Base-by-base conservation (phyloP, 495 filamentous ascomycete genomes). In the Pseudomonodictys pantanalensis region DNA sequence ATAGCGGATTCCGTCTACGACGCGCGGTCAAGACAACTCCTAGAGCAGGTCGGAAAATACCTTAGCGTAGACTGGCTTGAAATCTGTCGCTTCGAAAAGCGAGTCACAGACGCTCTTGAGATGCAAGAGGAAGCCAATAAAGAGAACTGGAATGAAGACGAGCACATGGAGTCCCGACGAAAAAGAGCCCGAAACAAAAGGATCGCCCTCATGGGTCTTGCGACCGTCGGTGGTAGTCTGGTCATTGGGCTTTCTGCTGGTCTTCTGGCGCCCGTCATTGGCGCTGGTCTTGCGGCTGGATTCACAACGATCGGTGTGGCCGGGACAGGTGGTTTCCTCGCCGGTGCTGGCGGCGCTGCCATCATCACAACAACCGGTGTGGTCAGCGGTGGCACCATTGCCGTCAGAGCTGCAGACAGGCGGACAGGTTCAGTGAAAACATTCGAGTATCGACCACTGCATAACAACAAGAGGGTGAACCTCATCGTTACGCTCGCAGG, bases 381-480 rank as follows among this genome's bases (percentile, higher is more conserved):
- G n/a, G 75, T 91, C 12, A 90, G 89, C 60, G 93, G 93, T 23
- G 84, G 90, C 56, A 82, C 86, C 33, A 91, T 97, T 69, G 93
- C 89, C 20, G 79, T 90, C 48, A 85, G 82, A 70, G 92, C 93
- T n/a, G 88, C 91, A 1, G 77, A 89, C 61, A 81, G 92, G 61
- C 81, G 93, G 39, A 96, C 85, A 1, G 95, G 95, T 25, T 85
- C 92, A 10, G 95, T 99, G 23, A 86, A 84, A 66, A 97, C 92
- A 0, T 99, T 99, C 68, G 93, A 99, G 74, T 99, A 97, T 68
- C 82, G 92, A 38, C 93, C 93, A 26, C 73, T 99, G 44, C 90
- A 97, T 73, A 97, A 99, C 75, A 97, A 97, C 72, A 97, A 99
- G 73, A 81, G 91, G 58, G 87, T 96, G 35, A 97, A 97, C 66